Conservation (phyloP, 2,329 filamentous ascomycete species). For the Aureobasidium sp. region DNA sequence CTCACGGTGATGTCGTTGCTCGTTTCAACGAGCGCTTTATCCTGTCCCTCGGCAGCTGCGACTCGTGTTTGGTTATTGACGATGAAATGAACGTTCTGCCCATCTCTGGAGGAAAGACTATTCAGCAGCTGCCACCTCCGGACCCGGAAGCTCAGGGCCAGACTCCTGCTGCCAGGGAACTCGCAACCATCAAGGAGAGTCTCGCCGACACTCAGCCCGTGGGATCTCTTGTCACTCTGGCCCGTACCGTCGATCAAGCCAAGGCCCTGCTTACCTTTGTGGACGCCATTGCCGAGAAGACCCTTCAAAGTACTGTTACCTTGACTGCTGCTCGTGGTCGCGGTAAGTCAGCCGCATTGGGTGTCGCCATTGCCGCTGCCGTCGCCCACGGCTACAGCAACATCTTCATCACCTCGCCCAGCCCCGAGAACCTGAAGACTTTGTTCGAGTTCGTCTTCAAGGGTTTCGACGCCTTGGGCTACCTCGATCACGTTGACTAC, state of each 20-base stretch:
- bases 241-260: conserved; percentile 88
- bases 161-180: conserved; percentile 60
- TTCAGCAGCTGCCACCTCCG: conserved; percentile 70
- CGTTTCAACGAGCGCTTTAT: conserved; percentile 98
- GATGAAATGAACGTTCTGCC: conserved; percentile 96
- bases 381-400: conserved; percentile 97
- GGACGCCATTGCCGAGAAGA: conserved; percentile 94
- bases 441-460: conserved; percentile 98
- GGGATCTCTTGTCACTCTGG: conserved; percentile 72
- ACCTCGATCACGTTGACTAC: conserved; percentile 93
- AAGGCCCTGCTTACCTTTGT: conserved; percentile 96
- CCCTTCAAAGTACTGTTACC: conserved; percentile 83
- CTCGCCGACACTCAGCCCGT: conserved; percentile 79
- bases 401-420: conserved; percentile 97
- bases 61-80: conserved; percentile 89
- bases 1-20: conserved; percentile 87
- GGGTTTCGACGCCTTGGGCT: conserved; percentile 88
- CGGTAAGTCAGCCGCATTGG: conserved; percentile 93
- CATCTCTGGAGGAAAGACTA: conserved; percentile 89
- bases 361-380: conserved; percentile 87
- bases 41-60: conserved; percentile 87
- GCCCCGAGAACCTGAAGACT: conserved; percentile 96
- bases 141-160: conserved; percentile 67
- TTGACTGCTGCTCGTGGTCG: conserved; percentile 89
- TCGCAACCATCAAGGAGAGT: conserved; percentile 80